phyloP scores from a whole-genome alignment of 108 stramenopile species.

The Schizochytrium sp. region DNA sequence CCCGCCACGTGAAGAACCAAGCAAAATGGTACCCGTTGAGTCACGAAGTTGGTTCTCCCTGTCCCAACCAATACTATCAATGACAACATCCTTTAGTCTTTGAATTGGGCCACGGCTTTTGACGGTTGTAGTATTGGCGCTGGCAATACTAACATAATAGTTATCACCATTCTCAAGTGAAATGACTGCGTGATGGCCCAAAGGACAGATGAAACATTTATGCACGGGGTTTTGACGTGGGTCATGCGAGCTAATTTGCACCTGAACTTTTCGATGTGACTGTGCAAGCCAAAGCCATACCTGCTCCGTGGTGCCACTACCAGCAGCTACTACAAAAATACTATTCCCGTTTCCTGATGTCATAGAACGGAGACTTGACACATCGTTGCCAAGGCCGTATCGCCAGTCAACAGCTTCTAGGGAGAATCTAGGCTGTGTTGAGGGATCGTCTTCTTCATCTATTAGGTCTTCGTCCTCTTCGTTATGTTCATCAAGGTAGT shows the following conservation, averaged over 20 bases:
- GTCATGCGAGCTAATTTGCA: conserved; percentile 41
- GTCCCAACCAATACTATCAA: conserved; percentile 55
- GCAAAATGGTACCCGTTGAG: background rate
- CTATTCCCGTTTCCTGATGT: background rate
- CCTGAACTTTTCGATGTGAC: background rate
- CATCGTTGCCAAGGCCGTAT: background rate
- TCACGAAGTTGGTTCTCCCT: background rate
- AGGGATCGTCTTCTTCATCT: background rate
- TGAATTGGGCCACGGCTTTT: conserved; percentile 43
- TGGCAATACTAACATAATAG: conserved; percentile 14
- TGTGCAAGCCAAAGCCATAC: conserved; percentile 27
- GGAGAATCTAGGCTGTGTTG: conserved; percentile 14
- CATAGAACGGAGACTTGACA: background rate
- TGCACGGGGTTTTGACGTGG: conserved; percentile 1
- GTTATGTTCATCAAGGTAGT: background rate
- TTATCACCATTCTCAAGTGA: conserved; percentile 15
- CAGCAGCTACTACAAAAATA: background rate
- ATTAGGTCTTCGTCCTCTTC: background rate
- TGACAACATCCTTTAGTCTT: conserved; percentile 28
- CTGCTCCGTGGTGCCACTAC: conserved; percentile 13
- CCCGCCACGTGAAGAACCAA: conserved; percentile 14
- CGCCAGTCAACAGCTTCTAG: conserved; percentile 37
- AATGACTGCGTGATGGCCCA: conserved; percentile 4
- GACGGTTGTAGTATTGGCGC: background rate
- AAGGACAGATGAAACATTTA: conserved; percentile 1